phyloP scores from a whole-genome alignment of 2,329 filamentous ascomycete species.

The Penicillium sp. region DNA sequence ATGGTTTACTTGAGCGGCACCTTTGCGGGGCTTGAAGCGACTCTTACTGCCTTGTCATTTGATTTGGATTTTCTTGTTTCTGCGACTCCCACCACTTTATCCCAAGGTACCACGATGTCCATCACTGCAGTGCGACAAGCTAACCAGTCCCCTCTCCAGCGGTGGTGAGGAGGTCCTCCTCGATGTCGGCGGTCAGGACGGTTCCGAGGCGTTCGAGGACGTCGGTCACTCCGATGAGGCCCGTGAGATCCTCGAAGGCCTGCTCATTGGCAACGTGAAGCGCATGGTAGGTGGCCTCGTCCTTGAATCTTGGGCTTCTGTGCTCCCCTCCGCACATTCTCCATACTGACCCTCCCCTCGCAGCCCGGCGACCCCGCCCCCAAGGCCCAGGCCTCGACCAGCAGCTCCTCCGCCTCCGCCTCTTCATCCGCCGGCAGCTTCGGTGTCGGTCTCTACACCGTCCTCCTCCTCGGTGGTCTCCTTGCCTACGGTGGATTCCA shows the following conservation, averaged over 20 bases:
- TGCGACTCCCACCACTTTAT: no score
- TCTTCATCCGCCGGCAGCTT: slow-evolving; percentile 41
- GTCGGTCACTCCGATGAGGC: slow-evolving; percentile 99
- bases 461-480: slow-evolving; percentile 71
- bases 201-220: slow-evolving; percentile 97
- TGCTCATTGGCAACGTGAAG: slow-evolving; percentile 73
- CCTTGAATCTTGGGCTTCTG: background rate
- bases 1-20: no score
- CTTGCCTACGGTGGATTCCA: slow-evolving; percentile 77
- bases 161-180: slow-evolving; percentile 98
- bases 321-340: background rate
- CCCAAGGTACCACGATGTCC: no score
- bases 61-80: no score
- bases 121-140: background rate
- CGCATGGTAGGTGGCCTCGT: slow-evolving; percentile 54
- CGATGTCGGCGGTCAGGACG: slow-evolving; percentile 91
- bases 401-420: slow-evolving; percentile 40
- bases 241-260: slow-evolving; percentile 77
- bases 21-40: no score
- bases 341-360: background rate
- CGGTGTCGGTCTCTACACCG: slow-evolving; percentile 73
- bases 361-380: slow-evolving; percentile 71
- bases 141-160: slow-evolving; percentile 45
- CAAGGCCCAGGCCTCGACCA: slow-evolving; percentile 50
- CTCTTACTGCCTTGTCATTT: no score